These are phyloP conservation scores for Spirogloea muscicola DNA, from an alignment of 139 green algal species.

Conservation along the genomic window DNA sequence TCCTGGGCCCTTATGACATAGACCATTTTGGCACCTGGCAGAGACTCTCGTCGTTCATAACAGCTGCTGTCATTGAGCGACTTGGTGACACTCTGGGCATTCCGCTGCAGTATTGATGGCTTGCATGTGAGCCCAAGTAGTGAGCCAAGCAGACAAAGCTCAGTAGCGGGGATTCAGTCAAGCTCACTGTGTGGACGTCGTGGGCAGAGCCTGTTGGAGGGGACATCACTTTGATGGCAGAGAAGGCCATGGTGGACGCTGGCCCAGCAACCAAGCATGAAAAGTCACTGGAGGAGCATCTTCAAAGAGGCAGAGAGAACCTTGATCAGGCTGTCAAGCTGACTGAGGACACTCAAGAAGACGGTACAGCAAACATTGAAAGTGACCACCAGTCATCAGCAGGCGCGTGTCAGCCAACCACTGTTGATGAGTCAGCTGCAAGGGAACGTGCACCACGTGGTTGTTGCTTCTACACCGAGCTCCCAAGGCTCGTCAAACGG, in stretches of 20 bases:
- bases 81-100: conserved; percentile 3
- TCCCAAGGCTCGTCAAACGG: conserved; percentile 19
- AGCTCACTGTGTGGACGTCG: too few species aligned
- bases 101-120: too few species aligned
- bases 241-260: not conserved
- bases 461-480: conserved; percentile 24
- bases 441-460: too few species aligned
- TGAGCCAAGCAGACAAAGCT: too few species aligned
- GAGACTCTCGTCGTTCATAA: conserved; percentile 4
- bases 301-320: not conserved
- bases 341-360: too few species aligned
- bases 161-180: too few species aligned
- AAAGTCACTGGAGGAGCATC: not conserved
- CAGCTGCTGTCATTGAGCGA: conserved; percentile 15
- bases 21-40: conserved; percentile 5
- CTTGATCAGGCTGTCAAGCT: too few species aligned
- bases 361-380: too few species aligned
- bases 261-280: not conserved
- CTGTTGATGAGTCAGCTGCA: too few species aligned
- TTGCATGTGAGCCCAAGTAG: too few species aligned
- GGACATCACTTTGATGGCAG: conserved; percentile 1
- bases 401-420: too few species aligned
- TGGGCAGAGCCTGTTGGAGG: conserved; percentile 23
- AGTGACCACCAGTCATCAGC: too few species aligned
- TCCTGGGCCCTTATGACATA: conserved; percentile 14